phyloP scores from a whole-genome alignment of 352 stramenopile species.

The Globisporangium abappressorium region DNA sequence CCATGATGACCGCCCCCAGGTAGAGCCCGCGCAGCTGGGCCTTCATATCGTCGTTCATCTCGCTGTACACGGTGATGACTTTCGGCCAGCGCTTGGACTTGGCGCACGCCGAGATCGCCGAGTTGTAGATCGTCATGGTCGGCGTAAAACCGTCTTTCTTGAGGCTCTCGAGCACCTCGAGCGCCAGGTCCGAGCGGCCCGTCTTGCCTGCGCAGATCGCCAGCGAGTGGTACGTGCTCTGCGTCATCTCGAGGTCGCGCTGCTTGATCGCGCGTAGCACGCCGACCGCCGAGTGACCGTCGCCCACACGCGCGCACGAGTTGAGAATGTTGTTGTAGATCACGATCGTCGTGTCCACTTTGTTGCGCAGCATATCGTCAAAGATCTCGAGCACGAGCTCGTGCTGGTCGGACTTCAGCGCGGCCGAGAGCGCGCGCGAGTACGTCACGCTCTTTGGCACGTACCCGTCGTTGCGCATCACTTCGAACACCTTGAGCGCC shows the following conservation, averaged over 20 bases:
- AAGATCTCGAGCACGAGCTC: conserved; percentile 88
- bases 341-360: conserved; percentile 65
- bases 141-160: conserved; percentile 47
- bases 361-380: conserved; percentile 79
- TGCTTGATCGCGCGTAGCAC: conserved; percentile 68
- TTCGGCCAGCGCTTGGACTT: conserved; percentile 71
- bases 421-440: conserved; percentile 76
- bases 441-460: conserved; percentile 79
- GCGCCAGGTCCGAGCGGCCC: conserved; percentile 62
- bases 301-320: conserved; percentile 67
- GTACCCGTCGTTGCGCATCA: conserved; percentile 86
- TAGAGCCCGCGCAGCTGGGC: conserved; percentile 46
- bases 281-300: conserved; percentile 66
- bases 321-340: conserved; percentile 89
- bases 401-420: conserved; percentile 73
- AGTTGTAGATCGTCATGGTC: conserved; percentile 77
- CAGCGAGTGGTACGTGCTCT: conserved; percentile 78
- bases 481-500: conserved; percentile 82
- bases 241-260: conserved; percentile 57
- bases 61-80: conserved; percentile 60
- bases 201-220: conserved; percentile 79
- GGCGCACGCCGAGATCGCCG: conserved; percentile 71
- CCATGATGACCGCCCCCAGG: conserved; percentile 74
- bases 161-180: conserved; percentile 57
- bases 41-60: conserved; percentile 43